Conservation (phyloP, 2,329 filamentous ascomycete species). For the Colletotrichum phormii region DNA sequence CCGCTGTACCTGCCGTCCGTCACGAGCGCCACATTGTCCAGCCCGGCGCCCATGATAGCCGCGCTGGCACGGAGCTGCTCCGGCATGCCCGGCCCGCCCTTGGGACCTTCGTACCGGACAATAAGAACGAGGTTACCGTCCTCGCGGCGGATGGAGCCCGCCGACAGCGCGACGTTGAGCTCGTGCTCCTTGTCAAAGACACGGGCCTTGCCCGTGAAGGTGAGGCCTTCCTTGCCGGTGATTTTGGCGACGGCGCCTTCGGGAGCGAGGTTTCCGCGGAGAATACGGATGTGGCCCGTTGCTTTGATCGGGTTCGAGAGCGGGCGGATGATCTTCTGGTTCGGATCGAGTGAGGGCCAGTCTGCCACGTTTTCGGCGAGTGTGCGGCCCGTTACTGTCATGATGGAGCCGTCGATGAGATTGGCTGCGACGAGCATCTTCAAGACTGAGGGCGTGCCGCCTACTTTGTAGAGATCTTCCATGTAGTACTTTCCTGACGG, state of each 20-base stretch:
- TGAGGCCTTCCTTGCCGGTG: constrained; percentile 91
- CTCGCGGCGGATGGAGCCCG: constrained; percentile 63
- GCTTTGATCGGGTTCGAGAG: constrained; percentile 80
- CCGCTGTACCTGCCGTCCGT: constrained; percentile 93
- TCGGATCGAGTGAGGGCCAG: constrained; percentile 81
- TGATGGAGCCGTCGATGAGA: constrained; percentile 81
- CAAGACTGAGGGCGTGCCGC: constrained; percentile 86
- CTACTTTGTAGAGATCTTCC: constrained; percentile 88
- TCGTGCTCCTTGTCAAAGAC: constrained; percentile 90
- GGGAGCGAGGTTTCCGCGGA: constrained; percentile 88
- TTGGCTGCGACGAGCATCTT: constrained; percentile 84
- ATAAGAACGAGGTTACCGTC: constrained; percentile 87
- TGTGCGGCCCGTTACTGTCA: constrained; percentile 86
- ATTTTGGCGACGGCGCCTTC: constrained; percentile 95
- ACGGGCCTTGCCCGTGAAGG: constrained; percentile 82
- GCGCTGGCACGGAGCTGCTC: constrained; percentile 91
- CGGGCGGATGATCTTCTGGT: constrained; percentile 85
- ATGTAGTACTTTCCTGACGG: constrained; percentile 88
- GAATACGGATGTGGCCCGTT: constrained; percentile 88
- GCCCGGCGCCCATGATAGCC: constrained; percentile 90
- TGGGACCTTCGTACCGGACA: constrained; percentile 93
- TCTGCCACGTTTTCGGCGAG: constrained; percentile 83
- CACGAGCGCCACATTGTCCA: constrained; percentile 89
- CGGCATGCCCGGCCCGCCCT: constrained; percentile 95
- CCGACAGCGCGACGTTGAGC: constrained; percentile 81